Base-by-base conservation (phyloP, 352 stramenopile species). In the Pythium phragmiticola region DNA sequence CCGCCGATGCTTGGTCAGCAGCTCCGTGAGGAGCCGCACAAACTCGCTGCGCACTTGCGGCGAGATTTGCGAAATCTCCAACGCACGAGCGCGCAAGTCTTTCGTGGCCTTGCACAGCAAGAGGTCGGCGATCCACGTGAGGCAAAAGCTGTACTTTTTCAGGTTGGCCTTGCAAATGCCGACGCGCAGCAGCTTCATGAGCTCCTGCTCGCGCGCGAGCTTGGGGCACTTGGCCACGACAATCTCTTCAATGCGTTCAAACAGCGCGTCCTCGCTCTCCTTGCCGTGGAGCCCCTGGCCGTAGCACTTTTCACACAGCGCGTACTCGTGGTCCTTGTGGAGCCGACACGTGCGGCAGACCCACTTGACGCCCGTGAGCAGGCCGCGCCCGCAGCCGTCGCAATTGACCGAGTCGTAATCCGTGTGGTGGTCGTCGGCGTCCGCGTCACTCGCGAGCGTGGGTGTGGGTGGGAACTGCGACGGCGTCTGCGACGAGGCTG, bases 101-200 rank as follows among this genome's bases (percentile, higher is more conserved):
- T 73, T 84, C 16, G 80, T 87, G 11, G 76, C 73, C 41, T 77
- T 76, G 57, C 82, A 89, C 42, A 87, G 73, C 14, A 92, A 53
- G 47, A 92, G 46, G 60, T 90, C 80, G 50, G 79, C 80, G 62
- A 92, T 90, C 82, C 82, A 92, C 33, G 81, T 92, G 33, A 92
- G 72, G 41, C 80, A 92, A 53, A 92, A 92, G 48, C 77, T 88
- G 37, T 87, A 92, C 65, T 92, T 92, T 59, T 92, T 92, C 17
- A 89, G 66, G 49, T 89, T 92, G 60, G 72, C 80, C 53, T 92
- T 92, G 70, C 82, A 92, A 64, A 92, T 89, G 8, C 80, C 82
- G 7, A 82, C 69, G n/a, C 78, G 78, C 48, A 92, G 69, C 39
- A 92, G 68, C 57, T 71, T 64, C 46, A 89, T 74, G 17, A 92